Evolutionary conservation across 2,329 filamentous ascomycete species (phyloP).

Genomic region (Scytalidium lignicola): DNA sequence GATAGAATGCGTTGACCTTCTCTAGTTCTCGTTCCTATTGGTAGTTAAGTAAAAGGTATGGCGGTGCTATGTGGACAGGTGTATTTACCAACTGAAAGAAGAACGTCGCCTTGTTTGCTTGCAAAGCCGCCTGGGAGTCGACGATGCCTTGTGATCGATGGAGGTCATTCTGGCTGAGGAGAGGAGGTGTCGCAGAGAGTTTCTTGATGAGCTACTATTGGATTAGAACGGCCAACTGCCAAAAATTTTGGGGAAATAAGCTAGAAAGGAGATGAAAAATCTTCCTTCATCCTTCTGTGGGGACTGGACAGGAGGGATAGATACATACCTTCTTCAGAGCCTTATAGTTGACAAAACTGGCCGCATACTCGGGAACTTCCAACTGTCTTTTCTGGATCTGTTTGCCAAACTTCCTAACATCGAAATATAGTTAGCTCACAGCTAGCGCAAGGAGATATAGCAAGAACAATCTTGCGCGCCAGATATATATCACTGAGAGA

Average conservation of each 20-base stretch:
- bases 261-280: conserved; percentile 5
- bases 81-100: conserved; percentile 86
- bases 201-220: conserved; percentile 86
- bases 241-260: conserved; percentile 11
- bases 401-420: conserved; percentile 94
- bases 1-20: conserved; percentile 96
- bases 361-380: conserved; percentile 97
- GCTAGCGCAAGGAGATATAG: background rate
- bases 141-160: conserved; percentile 40
- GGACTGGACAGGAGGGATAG: conserved; percentile 1
- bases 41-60: conserved; percentile 33
- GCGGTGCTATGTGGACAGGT: background rate
- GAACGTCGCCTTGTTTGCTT: conserved; percentile 97
- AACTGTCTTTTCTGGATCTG: conserved; percentile 98
- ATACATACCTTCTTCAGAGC: conserved; percentile 85
- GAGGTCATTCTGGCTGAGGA: conserved; percentile 68
- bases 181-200: conserved; percentile 83
- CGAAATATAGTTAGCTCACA: conserved; percentile 10
- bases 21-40: conserved; percentile 89
- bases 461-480: background rate
- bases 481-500: conserved; percentile 9
- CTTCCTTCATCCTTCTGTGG: conserved; percentile 12
- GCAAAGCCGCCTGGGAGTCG: conserved; percentile 83
- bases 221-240: conserved; percentile 19
- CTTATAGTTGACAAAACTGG: conserved; percentile 99